Evolutionary conservation across 176 grass and related monocot species (phyloP).

Genomic region (Avena sativa): DNA sequence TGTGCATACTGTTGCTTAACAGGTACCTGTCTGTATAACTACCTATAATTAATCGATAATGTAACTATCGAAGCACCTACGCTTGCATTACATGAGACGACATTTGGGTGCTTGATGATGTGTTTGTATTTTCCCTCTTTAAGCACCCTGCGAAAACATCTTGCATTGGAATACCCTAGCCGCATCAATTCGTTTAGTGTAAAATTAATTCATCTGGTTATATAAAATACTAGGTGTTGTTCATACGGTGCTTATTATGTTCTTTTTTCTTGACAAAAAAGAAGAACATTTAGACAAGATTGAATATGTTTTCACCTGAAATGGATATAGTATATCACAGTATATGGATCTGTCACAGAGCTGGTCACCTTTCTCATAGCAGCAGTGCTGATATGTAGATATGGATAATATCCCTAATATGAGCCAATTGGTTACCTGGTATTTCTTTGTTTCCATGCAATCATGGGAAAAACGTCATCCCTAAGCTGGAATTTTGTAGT

Average conservation of each 20-base stretch:
- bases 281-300: background rate
- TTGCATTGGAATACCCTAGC: background rate
- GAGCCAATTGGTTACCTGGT: slow-evolving; percentile 7
- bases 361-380: background rate
- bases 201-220: background rate
- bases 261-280: background rate
- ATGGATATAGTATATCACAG: background rate
- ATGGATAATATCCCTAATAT: background rate
- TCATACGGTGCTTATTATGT: background rate
- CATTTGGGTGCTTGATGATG: background rate
- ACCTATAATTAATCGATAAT: background rate
- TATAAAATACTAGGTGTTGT: background rate
- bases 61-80: background rate
- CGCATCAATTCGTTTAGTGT: background rate
- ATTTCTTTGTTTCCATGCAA: slow-evolving; percentile 22
- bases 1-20: background rate
- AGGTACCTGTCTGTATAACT: background rate
- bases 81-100: background rate
- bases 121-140: background rate
- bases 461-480: background rate
- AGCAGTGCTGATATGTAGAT: slow-evolving; percentile 15
- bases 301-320: background rate
- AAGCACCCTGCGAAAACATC: background rate
- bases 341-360: slow-evolving; percentile 13
- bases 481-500: background rate